A percentile compares a stretch with the other conserved stretches of the same genome.
Conservation (phyloP, 306 rosid genomes). For the Malus asiatica region DNA sequence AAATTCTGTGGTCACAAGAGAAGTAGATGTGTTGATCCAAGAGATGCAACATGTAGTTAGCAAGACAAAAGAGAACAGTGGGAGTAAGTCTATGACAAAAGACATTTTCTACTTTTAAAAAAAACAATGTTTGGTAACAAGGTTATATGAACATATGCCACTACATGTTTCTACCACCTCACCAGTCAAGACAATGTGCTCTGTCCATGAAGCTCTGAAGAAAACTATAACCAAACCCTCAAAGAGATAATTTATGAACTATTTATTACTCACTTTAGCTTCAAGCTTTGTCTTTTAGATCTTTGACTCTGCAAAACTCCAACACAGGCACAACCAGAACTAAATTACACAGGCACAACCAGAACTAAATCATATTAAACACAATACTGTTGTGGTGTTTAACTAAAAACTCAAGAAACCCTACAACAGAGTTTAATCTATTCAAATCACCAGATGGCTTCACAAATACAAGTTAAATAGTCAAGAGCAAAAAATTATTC, state of each 20-base stretch:
- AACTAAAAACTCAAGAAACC: neutral
- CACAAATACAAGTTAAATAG: neutral
- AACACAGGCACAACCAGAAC: conserved; percentile 18
- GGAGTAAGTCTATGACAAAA: neutral
- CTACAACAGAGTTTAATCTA: neutral
- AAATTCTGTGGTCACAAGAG: neutral
- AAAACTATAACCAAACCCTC: neutral
- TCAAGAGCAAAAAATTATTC: neutral
- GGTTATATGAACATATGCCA: neutral
- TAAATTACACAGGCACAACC: conserved; percentile 16
- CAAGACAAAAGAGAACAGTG: neutral
- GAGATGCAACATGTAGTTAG: neutral
- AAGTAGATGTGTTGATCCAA: neutral
- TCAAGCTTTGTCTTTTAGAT: conserved; percentile 23
- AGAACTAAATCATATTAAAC: conserved; percentile 4
- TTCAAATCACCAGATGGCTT: neutral
- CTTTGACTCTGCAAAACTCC: conserved; percentile 51
- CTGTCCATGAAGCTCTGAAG: neutral
- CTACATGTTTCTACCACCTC: neutral
- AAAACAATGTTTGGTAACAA: neutral
- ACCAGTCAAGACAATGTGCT: neutral
- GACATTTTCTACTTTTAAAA: neutral
- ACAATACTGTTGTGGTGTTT: neutral
- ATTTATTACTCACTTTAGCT: conserved; percentile 49
- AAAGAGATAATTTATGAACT: neutral